Base-by-base conservation (phyloP, 202 grass and related monocot species). In the Zoysia matrella region DNA sequence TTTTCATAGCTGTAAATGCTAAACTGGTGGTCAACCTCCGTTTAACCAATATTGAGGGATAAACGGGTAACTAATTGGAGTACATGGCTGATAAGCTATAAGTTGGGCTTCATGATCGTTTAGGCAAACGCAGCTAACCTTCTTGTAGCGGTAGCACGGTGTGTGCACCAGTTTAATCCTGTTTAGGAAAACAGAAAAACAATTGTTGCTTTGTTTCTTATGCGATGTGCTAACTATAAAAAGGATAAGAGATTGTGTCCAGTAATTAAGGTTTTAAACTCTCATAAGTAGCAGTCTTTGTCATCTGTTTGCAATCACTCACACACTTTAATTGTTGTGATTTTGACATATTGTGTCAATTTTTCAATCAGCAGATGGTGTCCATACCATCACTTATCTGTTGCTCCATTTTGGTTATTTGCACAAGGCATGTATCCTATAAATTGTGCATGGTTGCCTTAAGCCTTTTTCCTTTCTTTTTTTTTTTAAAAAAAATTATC, bases 271-370 rank as follows among this genome's bases (percentile, higher is more conserved):
- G 4, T 36, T 30, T 36, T 62, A 6, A 72, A 61, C 10, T 40
- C 56, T 51, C n/a, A n/a, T 73, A 67, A 39, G 16, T 12, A 8
- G 44, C 1, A 22, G 47, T 10, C 58, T 15, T 57, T 76, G 10
- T 41, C 0, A 0, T 43, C 11, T 39, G 18, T 73, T 9, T 47
- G 8, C 51, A 71, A 71, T 40, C 71, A 14, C 18, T 74, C 48
- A n/a, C 58, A 13, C 7, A n/a, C n/a, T 58, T 69, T 42, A 62
- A 11, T 47, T 75, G 63, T 15, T 13, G 18, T 3, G 47, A 8
- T 52, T 79, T 70, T 42, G 48, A 49, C 8, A 15, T 73, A n/a
- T n/a, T n/a, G n/a, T n/a, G n/a, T n/a, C n/a, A n/a, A n/a, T 60
- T n/a, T 4, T 2, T 44, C 4, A 14, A 2, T 65, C 41, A 52